Conservation (phyloP, 345 rosid species). For the Euphorbia lathyris region DNA sequence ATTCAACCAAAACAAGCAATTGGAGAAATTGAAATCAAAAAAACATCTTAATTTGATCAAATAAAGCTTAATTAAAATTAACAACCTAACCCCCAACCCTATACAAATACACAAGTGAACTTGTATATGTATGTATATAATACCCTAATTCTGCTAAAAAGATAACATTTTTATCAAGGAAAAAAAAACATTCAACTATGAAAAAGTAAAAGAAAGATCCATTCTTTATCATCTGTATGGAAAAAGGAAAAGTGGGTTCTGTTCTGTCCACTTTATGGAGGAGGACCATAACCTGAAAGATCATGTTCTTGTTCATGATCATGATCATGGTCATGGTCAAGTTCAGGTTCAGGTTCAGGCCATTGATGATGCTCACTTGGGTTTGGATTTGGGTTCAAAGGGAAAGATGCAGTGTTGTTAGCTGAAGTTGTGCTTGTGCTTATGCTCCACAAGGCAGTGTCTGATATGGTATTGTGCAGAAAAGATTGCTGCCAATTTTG, state of each 20-base stretch:
- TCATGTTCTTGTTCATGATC: too few relatives aligned
- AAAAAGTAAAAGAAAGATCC: background rate
- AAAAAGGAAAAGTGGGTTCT: slow-evolving; percentile 8
- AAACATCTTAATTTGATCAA: too few relatives aligned
- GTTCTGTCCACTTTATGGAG: background rate
- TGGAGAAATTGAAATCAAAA: background rate
- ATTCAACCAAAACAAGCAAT: background rate
- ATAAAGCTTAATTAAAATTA: background rate
- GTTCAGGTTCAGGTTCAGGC: too few relatives aligned
- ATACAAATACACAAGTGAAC: slow-evolving; percentile 11
- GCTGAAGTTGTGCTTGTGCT: too few relatives aligned
- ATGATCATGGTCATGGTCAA: too few relatives aligned
- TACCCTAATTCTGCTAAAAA: background rate
- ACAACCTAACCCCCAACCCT: slow-evolving; percentile 19
- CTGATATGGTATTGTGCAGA: slow-evolving; percentile 27
- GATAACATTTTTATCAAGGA: slow-evolving; percentile 1
- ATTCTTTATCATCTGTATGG: background rate
- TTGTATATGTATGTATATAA: background rate
- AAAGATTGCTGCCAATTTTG: slow-evolving; percentile 21
- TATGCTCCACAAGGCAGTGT: slow-evolving; percentile 35
- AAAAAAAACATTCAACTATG: slow-evolving; percentile 8
- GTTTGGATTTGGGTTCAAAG: slow-evolving; percentile 34
- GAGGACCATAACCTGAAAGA: slow-evolving; percentile 37
- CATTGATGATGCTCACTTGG: slow-evolving; percentile 30
- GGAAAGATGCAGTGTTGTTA: slow-evolving; percentile 12